Evolutionary conservation across 768 basidiomycete genomes (phyloP).

Genomic region (Psilocybe tampanensis): DNA sequence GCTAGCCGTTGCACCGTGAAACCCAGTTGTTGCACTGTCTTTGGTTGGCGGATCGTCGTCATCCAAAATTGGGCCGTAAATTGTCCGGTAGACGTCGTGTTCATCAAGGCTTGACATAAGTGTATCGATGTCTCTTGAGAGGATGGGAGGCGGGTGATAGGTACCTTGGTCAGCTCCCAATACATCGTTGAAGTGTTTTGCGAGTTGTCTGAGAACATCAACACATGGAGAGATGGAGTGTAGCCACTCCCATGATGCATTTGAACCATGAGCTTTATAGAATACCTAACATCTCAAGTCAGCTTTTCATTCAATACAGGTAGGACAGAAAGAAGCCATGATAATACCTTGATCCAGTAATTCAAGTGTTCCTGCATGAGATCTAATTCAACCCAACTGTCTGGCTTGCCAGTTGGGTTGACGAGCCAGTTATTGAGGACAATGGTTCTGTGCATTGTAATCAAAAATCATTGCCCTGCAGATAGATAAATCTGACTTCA

Average conservation of each 20-base stretch:
- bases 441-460: conserved; percentile 15
- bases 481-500: neutral
- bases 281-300: conserved; percentile 5
- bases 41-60: conserved; percentile 8
- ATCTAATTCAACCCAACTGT: conserved; percentile 30
- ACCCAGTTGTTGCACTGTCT: too few species aligned
- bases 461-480: neutral
- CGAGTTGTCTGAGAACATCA: conserved; percentile 20
- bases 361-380: conserved; percentile 37
- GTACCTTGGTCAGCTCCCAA: conserved; percentile 33
- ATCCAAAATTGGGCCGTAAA: conserved; percentile 10
- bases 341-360: conserved; percentile 21
- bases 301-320: too few species aligned
- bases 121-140: conserved; percentile 29
- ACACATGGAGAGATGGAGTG: conserved; percentile 29
- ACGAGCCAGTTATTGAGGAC: conserved; percentile 35
- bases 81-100: conserved; percentile 18
- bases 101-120: conserved; percentile 24
- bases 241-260: conserved; percentile 39
- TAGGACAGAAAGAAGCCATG: too few species aligned
- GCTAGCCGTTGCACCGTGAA: too few species aligned
- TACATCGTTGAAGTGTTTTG: conserved; percentile 19
- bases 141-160: conserved; percentile 28
- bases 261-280: conserved; percentile 33
- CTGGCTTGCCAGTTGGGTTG: conserved; percentile 30